Conservation (phyloP, 208 protist genomes). For the Tritrichomonas foetus region DNA sequence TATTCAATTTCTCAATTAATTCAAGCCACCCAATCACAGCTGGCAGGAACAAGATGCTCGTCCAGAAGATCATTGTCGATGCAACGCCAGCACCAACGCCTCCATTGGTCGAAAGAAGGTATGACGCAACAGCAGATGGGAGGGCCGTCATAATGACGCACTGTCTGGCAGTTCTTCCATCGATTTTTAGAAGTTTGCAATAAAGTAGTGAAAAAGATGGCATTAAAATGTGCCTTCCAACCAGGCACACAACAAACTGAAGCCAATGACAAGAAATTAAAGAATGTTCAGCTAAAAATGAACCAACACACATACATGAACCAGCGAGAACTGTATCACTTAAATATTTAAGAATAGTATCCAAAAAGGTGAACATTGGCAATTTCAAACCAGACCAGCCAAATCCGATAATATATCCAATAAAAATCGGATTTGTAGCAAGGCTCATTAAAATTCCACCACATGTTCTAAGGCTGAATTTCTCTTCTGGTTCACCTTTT, state of each 20-base stretch:
- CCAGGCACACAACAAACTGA: neutral
- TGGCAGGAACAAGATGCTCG: neutral
- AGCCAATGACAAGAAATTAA: neutral
- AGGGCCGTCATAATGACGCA: neutral
- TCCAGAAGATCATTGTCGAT: conserved; percentile 39
- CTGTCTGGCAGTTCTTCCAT: neutral
- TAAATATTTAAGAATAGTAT: neutral
- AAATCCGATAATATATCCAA: neutral
- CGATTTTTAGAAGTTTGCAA: neutral
- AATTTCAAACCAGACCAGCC: neutral
- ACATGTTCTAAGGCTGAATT: neutral
- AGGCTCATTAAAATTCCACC: neutral
- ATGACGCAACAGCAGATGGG: neutral
- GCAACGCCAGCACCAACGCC: neutral
- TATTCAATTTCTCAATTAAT: neutral
- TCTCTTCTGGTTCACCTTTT: conserved; percentile 34
- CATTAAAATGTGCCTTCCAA: neutral
- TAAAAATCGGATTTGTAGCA: neutral
- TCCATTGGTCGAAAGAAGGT: neutral
- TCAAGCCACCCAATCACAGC: neutral
- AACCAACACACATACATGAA: neutral
- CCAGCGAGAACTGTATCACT: neutral
- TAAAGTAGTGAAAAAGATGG: neutral
- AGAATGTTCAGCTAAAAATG: neutral
- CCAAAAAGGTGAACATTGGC: neutral